Percentiles rank a stretch among this genome's conserved stretches.
These are phyloP conservation scores for Metroxylon sagu DNA, from an alignment of 176 grass and related monocot species.

Conservation along the genomic window DNA sequence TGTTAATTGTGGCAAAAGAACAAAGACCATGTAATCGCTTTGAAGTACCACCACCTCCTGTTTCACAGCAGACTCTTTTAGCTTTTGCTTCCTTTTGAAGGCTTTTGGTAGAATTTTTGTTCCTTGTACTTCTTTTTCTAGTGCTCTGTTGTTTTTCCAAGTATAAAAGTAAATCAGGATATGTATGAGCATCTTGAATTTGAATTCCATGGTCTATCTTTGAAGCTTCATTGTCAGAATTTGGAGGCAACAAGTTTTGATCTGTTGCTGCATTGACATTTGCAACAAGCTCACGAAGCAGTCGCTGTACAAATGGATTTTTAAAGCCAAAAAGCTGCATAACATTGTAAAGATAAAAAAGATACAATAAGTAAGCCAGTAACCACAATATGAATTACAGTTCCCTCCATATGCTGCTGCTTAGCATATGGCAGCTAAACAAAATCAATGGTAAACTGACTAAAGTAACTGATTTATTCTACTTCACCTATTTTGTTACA, in stretches of 20 bases:
- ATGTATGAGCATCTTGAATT: slow-evolving; percentile 29
- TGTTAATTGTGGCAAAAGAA: slow-evolving; percentile 7
- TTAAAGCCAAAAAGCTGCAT: slow-evolving; percentile 90
- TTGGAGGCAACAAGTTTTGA: slow-evolving; percentile 20
- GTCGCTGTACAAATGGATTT: slow-evolving; percentile 73
- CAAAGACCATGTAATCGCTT: neutral
- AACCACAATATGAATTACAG: no score
- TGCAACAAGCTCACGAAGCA: slow-evolving; percentile 69
- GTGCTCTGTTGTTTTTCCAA: slow-evolving; percentile 22
- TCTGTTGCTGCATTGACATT: slow-evolving; percentile 38
- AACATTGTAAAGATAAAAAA: slow-evolving; percentile 12
- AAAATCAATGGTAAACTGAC: no score
- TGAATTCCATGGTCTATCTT: slow-evolving; percentile 22
- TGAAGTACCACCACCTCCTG: slow-evolving; percentile 6
- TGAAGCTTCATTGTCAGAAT: slow-evolving; percentile 18
- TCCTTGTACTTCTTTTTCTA: slow-evolving; percentile 45
- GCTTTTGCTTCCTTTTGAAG: slow-evolving; percentile 26
- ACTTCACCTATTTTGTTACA: no score
- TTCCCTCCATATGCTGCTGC: no score
- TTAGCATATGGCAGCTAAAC: no score
- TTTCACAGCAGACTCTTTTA: slow-evolving; percentile 36
- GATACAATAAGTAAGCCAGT: no score
- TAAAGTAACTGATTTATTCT: no score
- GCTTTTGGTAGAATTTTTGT: slow-evolving; percentile 7
- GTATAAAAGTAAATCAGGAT: slow-evolving; percentile 25